Conservation (phyloP, 2,329 filamentous ascomycete genomes). For the Thelonectria discophora region DNA sequence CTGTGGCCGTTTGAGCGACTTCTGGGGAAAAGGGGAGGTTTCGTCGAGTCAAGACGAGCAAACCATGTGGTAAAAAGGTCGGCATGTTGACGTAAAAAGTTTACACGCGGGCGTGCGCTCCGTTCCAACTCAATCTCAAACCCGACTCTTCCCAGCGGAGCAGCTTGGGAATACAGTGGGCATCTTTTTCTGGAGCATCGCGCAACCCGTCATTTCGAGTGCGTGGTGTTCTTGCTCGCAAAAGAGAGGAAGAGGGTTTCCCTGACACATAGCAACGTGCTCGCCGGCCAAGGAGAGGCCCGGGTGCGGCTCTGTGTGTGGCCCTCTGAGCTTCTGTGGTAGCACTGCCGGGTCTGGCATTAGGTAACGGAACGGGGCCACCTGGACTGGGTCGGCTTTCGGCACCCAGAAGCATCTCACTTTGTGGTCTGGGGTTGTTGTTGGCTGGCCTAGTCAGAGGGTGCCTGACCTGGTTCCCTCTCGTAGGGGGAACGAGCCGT, state of each 20-base stretch:
- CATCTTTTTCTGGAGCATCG: background rate
- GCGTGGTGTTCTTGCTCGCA: no score
- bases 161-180: background rate
- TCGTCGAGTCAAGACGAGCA: background rate
- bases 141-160: slow-evolving; percentile 10
- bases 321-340: no score
- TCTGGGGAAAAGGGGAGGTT: background rate
- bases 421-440: background rate
- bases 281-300: slow-evolving; percentile 23
- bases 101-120: slow-evolving; percentile 16
- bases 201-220: background rate
- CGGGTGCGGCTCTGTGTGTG: slow-evolving; percentile 17
- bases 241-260: slow-evolving; percentile 18
- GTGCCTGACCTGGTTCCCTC: background rate
- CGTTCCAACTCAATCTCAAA: slow-evolving; percentile 24
- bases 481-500: no score
- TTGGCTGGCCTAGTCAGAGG: background rate
- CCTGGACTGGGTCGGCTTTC: slow-evolving; percentile 2
- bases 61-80: background rate
- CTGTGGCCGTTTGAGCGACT: no score
- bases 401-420: slow-evolving; percentile 1
- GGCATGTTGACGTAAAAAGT: slow-evolving; percentile 27
- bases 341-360: slow-evolving; percentile 22
- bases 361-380: slow-evolving; percentile 16
- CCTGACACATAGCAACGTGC: slow-evolving; percentile 23